Percentiles rank a stretch among this genome's conserved stretches.
Conservation (phyloP, 2,329 filamentous ascomycete genomes). For the Talaromyces amestolkiae region DNA sequence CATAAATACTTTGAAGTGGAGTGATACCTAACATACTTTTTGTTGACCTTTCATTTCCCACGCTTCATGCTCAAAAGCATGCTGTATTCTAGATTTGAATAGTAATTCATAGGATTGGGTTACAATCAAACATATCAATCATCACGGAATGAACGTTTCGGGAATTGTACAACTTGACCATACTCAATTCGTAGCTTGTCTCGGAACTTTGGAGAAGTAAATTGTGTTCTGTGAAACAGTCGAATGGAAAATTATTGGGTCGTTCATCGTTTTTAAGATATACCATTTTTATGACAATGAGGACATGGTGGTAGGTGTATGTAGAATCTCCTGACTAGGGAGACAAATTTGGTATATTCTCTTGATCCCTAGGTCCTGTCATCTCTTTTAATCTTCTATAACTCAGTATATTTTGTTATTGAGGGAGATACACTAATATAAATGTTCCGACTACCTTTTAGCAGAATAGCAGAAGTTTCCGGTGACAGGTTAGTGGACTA, state of each 20-base stretch:
- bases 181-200: background rate
- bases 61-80: too few relatives aligned
- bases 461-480: background rate
- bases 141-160: background rate
- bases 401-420: background rate
- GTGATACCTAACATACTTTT: too few relatives aligned
- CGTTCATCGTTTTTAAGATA: background rate
- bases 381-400: background rate
- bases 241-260: background rate
- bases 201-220: background rate
- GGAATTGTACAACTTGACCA: constrained; percentile 3
- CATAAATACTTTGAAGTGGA: too few relatives aligned
- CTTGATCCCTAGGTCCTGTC: background rate
- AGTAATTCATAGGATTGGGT: too few relatives aligned
- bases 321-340: background rate
- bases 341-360: background rate
- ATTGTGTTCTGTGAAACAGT: background rate
- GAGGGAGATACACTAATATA: background rate
- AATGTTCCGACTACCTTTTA: background rate
- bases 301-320: too few relatives aligned
- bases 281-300: background rate
- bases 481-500: background rate
- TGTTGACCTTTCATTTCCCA: too few relatives aligned
- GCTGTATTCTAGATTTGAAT: background rate
- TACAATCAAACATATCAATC: background rate